Percentiles rank a stretch among this genome's conserved stretches.
Conservation (phyloP, 345 rosid genomes). For the Melaleuca quinquenervia region DNA sequence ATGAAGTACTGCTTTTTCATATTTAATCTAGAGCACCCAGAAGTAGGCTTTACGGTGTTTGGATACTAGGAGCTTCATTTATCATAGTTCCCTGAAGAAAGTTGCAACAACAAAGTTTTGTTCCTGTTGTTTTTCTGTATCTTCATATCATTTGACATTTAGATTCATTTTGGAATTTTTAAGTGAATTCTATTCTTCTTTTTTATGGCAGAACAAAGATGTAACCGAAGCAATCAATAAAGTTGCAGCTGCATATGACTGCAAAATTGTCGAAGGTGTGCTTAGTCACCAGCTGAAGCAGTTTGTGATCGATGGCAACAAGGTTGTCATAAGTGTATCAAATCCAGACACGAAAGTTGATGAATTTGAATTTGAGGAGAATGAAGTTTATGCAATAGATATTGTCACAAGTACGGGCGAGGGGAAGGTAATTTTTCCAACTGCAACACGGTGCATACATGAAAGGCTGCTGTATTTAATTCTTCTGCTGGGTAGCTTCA, state of each 20-base stretch:
- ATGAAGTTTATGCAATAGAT: constrained; percentile 86
- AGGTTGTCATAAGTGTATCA: constrained; percentile 57
- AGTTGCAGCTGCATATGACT: constrained; percentile 92
- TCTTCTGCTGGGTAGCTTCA: background rate
- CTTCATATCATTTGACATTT: background rate
- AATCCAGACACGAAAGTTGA: constrained; percentile 88
- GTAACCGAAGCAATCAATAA: constrained; percentile 97
- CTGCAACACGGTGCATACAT: background rate
- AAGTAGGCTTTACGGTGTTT: background rate
- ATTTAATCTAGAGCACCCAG: background rate
- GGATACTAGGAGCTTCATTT: background rate
- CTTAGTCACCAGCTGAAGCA: constrained; percentile 94
- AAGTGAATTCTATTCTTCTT: background rate
- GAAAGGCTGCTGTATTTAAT: background rate
- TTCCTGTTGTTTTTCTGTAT: background rate
- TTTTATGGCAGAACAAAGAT: constrained; percentile 66
- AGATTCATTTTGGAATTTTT: background rate
- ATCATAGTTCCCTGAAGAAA: too few relatives aligned
- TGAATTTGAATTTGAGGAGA: constrained; percentile 91
- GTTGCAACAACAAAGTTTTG: background rate
- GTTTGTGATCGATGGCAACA: constrained; percentile 80
- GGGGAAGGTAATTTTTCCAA: constrained; percentile 66
- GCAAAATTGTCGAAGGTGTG: constrained; percentile 96
- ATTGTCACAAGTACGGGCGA: constrained; percentile 93
- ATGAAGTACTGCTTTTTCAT: background rate